Conservation (phyloP, 2,329 filamentous ascomycete genomes). For the Bipolaris bicolor region DNA sequence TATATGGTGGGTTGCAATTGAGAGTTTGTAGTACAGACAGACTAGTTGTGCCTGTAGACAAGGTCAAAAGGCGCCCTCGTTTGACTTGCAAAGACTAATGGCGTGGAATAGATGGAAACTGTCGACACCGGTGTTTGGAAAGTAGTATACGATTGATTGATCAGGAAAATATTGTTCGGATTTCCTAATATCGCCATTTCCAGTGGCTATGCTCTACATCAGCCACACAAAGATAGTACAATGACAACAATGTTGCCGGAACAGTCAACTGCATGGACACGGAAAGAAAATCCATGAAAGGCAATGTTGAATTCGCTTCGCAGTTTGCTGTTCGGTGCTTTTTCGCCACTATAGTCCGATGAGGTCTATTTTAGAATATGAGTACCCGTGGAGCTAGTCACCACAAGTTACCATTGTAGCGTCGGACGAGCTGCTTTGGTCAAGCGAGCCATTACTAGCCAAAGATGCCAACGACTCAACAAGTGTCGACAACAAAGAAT, state of each 20-base stretch:
- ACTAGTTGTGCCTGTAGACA: too few relatives aligned
- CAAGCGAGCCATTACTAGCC: neutral
- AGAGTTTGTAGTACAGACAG: too few relatives aligned
- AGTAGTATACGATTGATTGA: neutral
- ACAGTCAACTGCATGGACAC: neutral
- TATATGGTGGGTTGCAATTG: too few relatives aligned
- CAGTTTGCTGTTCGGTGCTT: neutral
- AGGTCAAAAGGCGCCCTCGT: too few relatives aligned
- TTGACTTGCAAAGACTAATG: too few relatives aligned
- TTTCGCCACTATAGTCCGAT: neutral
- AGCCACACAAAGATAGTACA: neutral
- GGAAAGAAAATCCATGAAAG: neutral
- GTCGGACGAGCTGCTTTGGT: neutral
- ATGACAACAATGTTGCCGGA: neutral
- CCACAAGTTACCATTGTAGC: neutral
- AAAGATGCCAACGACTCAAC: neutral
- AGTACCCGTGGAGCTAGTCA: slow-evolving; percentile 13
- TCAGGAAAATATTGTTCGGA: too few relatives aligned
- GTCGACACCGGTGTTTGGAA: neutral
- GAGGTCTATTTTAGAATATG: slow-evolving; percentile 15
- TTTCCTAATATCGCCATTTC: too few relatives aligned
- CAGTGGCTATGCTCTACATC: neutral
- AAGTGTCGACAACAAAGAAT: neutral
- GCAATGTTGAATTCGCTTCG: neutral
- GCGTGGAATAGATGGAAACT: neutral